A percentile compares a stretch with the other conserved stretches of the same genome.
phyloP scores from a whole-genome alignment of 805 yeast species.

The Saccharomycopsis sp. region DNA sequence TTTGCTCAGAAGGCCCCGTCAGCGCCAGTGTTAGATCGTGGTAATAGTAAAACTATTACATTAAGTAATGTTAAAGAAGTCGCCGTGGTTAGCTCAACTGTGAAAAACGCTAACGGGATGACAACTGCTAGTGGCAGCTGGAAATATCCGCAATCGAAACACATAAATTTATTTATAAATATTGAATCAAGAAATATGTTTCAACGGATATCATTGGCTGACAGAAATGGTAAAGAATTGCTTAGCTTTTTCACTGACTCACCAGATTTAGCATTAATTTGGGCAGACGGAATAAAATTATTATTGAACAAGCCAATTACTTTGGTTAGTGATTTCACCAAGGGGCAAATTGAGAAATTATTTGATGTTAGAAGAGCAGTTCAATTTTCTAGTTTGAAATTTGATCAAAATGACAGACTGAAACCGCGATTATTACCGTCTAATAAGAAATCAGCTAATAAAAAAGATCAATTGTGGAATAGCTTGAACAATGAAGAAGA shows the following conservation, averaged over 20 bases:
- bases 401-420: neutral
- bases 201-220: slow-evolving; percentile 48
- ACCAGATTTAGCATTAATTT: slow-evolving; percentile 56
- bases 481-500: slow-evolving; percentile 12
- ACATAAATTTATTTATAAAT: slow-evolving; percentile 7
- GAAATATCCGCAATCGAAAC: neutral
- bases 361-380: slow-evolving; percentile 20
- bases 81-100: neutral
- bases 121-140: neutral
- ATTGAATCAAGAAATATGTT: slow-evolving; percentile 51
- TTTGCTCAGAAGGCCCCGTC: slow-evolving; percentile 3
- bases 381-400: slow-evolving; percentile 8
- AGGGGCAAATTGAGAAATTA: slow-evolving; percentile 13
- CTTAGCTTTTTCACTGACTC: slow-evolving; percentile 67
- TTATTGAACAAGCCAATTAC: slow-evolving; percentile 29
- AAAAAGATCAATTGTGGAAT: neutral
- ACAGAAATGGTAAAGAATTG: slow-evolving; percentile 34
- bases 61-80: slow-evolving; percentile 10
- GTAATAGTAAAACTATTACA: slow-evolving; percentile 6
- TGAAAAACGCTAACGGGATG: slow-evolving; percentile 10
- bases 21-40: slow-evolving; percentile 9
- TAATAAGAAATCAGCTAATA: neutral
- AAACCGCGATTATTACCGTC: no score
- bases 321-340: slow-evolving; percentile 13
- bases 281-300: slow-evolving; percentile 73